These are phyloP conservation scores for Russula lepida DNA, from an alignment of 768 basidiomycete species.

Conservation along the genomic window DNA sequence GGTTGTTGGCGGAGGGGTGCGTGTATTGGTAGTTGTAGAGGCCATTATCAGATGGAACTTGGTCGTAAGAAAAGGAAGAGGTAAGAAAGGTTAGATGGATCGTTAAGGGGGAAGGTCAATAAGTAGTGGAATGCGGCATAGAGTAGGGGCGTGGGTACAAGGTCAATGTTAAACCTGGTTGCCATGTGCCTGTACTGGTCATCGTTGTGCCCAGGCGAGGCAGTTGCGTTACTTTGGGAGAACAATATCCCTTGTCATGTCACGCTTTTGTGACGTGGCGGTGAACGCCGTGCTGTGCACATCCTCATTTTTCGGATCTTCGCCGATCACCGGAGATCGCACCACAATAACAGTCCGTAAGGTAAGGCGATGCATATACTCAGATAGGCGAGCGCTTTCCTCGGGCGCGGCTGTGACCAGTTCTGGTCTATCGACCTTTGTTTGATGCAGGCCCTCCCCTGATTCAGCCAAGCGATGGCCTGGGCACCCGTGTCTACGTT, in stretches of 20 bases:
- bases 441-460: not conserved
- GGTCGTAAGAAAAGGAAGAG: not conserved
- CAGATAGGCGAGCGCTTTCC: not conserved
- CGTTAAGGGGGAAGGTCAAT: not conserved
- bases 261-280: not conserved
- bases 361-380: not conserved
- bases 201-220: not conserved
- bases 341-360: not conserved
- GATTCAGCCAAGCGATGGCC: too few species aligned
- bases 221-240: not conserved
- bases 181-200: not conserved
- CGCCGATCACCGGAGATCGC: not conserved
- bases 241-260: constrained; percentile 3
- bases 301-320: not conserved
- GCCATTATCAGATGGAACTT: not conserved
- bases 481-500: too few species aligned
- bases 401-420: not conserved
- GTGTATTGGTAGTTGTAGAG: not conserved
- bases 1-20: constrained; percentile 8
- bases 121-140: not conserved
- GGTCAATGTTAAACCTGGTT: too few species aligned
- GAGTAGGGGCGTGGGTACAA: too few species aligned
- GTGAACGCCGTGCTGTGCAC: not conserved
- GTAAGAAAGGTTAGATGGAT: not conserved
- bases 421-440: not conserved